These are phyloP conservation scores for Fusarium oxysporum DNA, from an alignment of 2,329 filamentous ascomycete genomes.

Conservation along the genomic window DNA sequence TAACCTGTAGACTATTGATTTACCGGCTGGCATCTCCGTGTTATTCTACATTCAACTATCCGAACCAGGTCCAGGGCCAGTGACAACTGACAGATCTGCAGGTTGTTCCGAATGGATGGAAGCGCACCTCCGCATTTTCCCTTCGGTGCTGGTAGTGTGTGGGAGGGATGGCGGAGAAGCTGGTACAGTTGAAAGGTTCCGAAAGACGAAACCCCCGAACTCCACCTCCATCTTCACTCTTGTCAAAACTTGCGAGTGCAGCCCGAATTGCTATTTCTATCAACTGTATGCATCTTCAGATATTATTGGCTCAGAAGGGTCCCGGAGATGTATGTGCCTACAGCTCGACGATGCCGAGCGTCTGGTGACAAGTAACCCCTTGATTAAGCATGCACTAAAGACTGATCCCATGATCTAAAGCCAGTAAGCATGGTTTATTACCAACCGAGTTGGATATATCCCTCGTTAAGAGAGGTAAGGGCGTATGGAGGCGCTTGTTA, in stretches of 20 bases:
- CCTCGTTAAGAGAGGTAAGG: conserved; percentile 12
- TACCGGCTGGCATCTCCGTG: neutral
- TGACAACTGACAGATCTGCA: conserved; percentile 7
- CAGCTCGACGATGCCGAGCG: neutral
- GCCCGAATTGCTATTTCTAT: neutral
- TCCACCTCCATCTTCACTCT: no score
- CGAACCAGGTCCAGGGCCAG: neutral
- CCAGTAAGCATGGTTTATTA: neutral
- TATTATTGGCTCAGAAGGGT: neutral
- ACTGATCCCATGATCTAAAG: conserved; percentile 26
- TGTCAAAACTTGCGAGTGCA: neutral
- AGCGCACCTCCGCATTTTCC: conserved; percentile 2
- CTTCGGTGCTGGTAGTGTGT: neutral
- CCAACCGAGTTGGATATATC: conserved; percentile 19
- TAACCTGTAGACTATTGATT: neutral
- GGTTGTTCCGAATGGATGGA: neutral
- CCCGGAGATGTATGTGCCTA: neutral
- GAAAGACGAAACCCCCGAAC: neutral
- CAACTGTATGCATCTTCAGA: neutral
- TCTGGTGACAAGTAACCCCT: conserved; percentile 18
- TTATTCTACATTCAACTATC: neutral
- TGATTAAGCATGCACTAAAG: conserved; percentile 24
- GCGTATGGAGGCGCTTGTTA: conserved; percentile 13
- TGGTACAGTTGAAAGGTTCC: neutral
- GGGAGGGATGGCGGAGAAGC: neutral